phyloP scores from a whole-genome alignment of 78 protist species.

The Guillardia theta region DNA sequence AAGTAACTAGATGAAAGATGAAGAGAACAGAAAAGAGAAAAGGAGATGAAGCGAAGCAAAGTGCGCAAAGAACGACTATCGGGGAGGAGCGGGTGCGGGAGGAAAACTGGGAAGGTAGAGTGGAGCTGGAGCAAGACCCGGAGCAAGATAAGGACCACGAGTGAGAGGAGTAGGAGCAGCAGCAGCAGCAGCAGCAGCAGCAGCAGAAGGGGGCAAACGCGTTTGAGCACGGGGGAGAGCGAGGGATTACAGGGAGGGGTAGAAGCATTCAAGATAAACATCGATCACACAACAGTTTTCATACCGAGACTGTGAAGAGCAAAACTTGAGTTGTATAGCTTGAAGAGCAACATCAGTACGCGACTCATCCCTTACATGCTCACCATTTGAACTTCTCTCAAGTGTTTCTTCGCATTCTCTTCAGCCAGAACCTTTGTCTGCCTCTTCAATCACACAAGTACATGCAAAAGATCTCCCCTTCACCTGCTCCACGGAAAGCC shows the following conservation, averaged over 20 bases:
- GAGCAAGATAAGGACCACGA: not conserved
- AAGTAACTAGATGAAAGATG: not conserved
- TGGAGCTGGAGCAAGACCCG: not conserved
- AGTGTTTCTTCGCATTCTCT: no score
- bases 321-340: no score
- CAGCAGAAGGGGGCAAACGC: not conserved
- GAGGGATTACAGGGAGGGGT: not conserved
- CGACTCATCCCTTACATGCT: no score
- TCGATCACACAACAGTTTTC: not conserved
- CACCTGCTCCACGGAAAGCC: no score
- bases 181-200: not conserved
- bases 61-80: not conserved
- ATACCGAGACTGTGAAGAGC: no score
- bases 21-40: not conserved
- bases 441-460: no score
- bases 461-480: no score
- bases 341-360: no score
- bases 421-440: no score
- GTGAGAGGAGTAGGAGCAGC: not conserved
- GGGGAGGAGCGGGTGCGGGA: not conserved
- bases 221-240: no score
- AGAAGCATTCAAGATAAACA: not conserved
- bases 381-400: no score
- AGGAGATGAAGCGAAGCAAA: not conserved
- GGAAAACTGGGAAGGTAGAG: not conserved